phyloP scores from a whole-genome alignment of 2,329 filamentous ascomycete species.

The Sodiomyces alkalinus region DNA sequence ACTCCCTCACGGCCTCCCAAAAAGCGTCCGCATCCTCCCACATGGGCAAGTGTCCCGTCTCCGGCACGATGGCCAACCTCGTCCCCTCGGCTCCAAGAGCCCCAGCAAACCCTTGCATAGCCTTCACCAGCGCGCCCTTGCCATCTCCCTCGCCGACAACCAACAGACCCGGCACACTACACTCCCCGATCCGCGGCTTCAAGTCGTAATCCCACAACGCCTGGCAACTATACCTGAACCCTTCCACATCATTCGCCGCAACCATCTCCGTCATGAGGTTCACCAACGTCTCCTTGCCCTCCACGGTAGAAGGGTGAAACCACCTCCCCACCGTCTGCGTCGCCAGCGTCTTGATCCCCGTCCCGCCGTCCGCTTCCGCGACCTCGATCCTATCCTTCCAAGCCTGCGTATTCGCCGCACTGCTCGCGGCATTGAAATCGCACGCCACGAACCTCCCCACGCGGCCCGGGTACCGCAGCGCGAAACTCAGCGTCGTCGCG shows the following conservation, averaged over 20 bases:
- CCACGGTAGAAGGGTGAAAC: slow-evolving; percentile 49
- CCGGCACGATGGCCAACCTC: slow-evolving; percentile 48
- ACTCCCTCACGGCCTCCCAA: slow-evolving; percentile 44
- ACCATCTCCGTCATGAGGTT: slow-evolving; percentile 54
- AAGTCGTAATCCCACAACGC: slow-evolving; percentile 62
- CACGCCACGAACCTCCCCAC: slow-evolving; percentile 52
- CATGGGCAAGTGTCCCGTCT: slow-evolving; percentile 74
- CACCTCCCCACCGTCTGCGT: slow-evolving; percentile 58
- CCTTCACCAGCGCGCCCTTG: slow-evolving; percentile 53
- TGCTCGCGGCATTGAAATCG: slow-evolving; percentile 63
- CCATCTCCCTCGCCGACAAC: slow-evolving; percentile 62
- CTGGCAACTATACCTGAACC: slow-evolving; percentile 52
- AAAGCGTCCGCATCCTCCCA: slow-evolving; percentile 58
- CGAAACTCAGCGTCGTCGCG: slow-evolving; percentile 59
- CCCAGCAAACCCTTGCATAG: slow-evolving; percentile 60
- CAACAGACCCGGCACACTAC: slow-evolving; percentile 46
- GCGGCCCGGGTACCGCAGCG: slow-evolving; percentile 46
- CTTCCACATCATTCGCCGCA: slow-evolving; percentile 49
- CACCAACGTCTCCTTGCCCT: slow-evolving; percentile 29
- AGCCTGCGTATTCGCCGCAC: slow-evolving; percentile 57
- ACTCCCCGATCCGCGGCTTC: slow-evolving; percentile 35
- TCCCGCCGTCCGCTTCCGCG: slow-evolving; percentile 39
- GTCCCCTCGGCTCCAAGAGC: slow-evolving; percentile 38
- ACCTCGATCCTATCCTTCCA: slow-evolving; percentile 66
- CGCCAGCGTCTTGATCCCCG: slow-evolving; percentile 51